Evolutionary conservation across 768 basidiomycete species (phyloP), one percentile per base, ranked within the genome.

Genomic region (Naganishia vaughanmartiniae): DNA sequence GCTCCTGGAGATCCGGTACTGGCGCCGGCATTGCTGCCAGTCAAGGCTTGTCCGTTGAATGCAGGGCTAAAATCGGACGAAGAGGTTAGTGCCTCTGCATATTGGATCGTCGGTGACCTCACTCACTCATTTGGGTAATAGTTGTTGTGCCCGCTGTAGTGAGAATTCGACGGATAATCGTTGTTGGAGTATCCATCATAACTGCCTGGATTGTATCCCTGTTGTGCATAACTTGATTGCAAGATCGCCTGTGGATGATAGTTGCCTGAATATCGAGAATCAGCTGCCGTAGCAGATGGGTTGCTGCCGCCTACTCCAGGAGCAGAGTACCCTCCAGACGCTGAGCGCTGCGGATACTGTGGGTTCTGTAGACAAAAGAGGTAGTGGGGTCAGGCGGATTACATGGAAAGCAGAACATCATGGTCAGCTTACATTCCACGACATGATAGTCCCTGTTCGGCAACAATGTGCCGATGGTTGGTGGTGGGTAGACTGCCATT

Each of bases 221-320:
- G 60, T 28, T 63, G 60, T 21, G 60, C 60, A 17, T 63, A 63
- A n/a, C 60, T 63, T 21, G 60, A 63, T 26, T 63, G 60, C 36
- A 63, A 42, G 60, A 63, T 63, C 19, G 60, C 60, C 33, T 63
- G 60, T 14, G 67, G 65, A 14, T 66, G 53, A 60, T 55, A 66
- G 56, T 68, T 67, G 54, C 56, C 46, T 24, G 70, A 26, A 24
- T 70, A 65, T 17, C 63, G 58, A 46, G 45, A 36, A 56, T 70
- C 60, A 11, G 60, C 46, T 33, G 68, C 46, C 46, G n/a, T 28
- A 19, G 21, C 42, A 24, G 39, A 5, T 11, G 17, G 34, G 36
- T 19, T 33, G 56, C 46, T 21, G 30, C 36, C 24, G 26, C 31
- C 60, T 3, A 31, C 31, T 34, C 57, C 57, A 31, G 57, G 11